Evolutionary conservation across 345 rosid species (phyloP).

Genomic region (Laguncularia racemosa): DNA sequence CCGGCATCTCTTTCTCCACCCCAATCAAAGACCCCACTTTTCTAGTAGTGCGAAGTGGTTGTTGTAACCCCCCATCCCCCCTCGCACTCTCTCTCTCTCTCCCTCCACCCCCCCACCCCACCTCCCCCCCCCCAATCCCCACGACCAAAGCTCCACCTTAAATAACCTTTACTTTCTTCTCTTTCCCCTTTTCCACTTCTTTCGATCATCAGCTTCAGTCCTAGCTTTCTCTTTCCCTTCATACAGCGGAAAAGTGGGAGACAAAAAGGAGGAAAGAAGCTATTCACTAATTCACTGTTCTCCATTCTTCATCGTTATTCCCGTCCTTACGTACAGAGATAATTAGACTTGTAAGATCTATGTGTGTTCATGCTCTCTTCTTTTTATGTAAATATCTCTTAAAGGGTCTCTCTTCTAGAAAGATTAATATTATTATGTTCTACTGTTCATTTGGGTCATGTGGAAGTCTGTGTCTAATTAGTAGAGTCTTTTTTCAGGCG

Average conservation of each 20-base stretch:
- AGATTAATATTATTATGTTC: too few relatives aligned
- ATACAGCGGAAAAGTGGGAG: not conserved
- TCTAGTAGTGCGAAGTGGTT: conserved; percentile 27
- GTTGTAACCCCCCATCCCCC: conserved; percentile 14
- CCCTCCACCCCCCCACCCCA: conserved; percentile 8
- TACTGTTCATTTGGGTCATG: too few relatives aligned
- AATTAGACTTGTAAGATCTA: too few relatives aligned
- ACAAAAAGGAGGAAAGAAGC: not conserved
- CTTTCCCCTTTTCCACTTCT: not conserved
- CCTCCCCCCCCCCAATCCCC: conserved; percentile 1
- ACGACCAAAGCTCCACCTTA: conserved; percentile 20
- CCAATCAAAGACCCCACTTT: conserved; percentile 38
- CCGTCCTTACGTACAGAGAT: too few relatives aligned
- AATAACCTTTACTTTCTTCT: not conserved
- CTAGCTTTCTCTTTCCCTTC: not conserved
- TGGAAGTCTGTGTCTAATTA: too few relatives aligned
- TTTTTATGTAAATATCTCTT: too few relatives aligned
- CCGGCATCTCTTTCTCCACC: conserved; percentile 39
- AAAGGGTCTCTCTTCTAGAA: too few relatives aligned
- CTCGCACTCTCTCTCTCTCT: conserved; percentile 5
- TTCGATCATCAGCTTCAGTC: conserved; percentile 2
- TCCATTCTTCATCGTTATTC: conserved; percentile 1
- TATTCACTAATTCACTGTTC: not conserved
- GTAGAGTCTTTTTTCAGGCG: too few relatives aligned
- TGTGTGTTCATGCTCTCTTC: too few relatives aligned